These are phyloP conservation scores for Sarcodon sp. DNA, from an alignment of 768 basidiomycete genomes.

Conservation along the genomic window DNA sequence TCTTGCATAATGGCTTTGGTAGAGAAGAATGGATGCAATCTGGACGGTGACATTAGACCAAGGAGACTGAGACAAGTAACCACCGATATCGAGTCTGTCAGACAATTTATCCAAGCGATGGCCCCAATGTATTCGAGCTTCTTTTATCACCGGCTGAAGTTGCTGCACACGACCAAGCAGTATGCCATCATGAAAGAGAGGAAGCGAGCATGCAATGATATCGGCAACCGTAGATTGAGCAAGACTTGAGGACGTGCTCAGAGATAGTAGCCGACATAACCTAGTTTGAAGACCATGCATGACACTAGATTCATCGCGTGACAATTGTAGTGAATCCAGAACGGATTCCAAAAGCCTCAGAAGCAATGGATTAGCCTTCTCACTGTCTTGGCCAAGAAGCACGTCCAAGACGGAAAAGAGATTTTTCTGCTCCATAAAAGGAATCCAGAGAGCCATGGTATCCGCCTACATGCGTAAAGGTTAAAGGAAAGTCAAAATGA, in stretches of 20 bases:
- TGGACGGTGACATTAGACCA: slow-evolving; percentile 9
- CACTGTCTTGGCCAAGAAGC: not conserved
- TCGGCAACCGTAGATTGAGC: too few relatives aligned
- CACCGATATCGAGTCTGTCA: not conserved
- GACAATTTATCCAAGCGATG: not conserved
- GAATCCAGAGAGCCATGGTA: slow-evolving; percentile 35
- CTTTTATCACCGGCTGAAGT: too few relatives aligned
- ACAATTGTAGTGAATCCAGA: too few relatives aligned
- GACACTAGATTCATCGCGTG: too few relatives aligned
- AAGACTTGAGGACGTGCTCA: too few relatives aligned
- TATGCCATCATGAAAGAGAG: too few relatives aligned
- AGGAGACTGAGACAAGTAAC: not conserved
- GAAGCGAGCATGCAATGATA: too few relatives aligned
- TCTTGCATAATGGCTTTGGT: slow-evolving; percentile 4
- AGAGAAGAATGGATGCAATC: slow-evolving; percentile 10
- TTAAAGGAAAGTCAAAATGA: too few relatives aligned
- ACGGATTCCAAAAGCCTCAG: too few relatives aligned
- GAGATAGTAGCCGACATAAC: too few relatives aligned
- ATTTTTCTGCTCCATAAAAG: slow-evolving; percentile 30
- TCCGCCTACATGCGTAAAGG: not conserved
- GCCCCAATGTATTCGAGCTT: not conserved
- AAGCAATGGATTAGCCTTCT: not conserved
- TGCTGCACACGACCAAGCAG: too few relatives aligned
- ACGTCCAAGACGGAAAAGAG: slow-evolving; percentile 26
- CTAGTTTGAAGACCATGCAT: too few relatives aligned